Base-by-base conservation (phyloP, 164 flowering plant genomes). In the Piper longum region DNA sequence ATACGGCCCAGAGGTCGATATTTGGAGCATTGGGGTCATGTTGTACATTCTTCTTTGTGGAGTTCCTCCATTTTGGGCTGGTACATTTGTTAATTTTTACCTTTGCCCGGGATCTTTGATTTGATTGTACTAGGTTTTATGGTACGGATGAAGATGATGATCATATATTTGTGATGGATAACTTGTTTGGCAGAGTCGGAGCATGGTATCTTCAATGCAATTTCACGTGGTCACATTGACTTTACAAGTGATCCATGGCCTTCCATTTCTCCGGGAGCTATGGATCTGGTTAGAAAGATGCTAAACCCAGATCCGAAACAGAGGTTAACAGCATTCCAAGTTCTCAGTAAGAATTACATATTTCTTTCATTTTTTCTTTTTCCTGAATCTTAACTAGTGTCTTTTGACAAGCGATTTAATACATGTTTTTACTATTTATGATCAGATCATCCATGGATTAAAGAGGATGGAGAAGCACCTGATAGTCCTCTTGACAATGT, bases 401-500 rank as follows among this genome's bases (percentile, higher is more conserved):
- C 2, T 26, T 0, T 26, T 1, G 36, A 26, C 36, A 26, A 26
- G 36, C 36, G 36, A 26, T 26, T 26, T 26, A 26, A 26, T 26
- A 26, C 36, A 26, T 2, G 36, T 26, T 26, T 26, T 26, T 26
- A 26, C 36, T 26, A 26, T 26, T 26, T 26, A 26, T 26, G 36
- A 26, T 26, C 36, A 91, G 96, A 75, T 81, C 98, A 92, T 80
- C 95, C 96, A 67, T 92, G 98, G 98, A 86, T 89, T 64, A 92
- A 87, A 81, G 96, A 91, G 79, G 98, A 83, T 70, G 98, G 98
- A 66, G 98, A 91, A 67, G 98, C 96, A 72, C 96, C 98, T 9
- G 98, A 89, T 69, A 83, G 79, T 62, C 98, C 98, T 60, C 95
- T 92, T 69, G 96, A 92, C 77, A 89, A 87, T 75, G 91, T 91